Conservation (phyloP, 73 alveolate genomes). For the Uronychia setigera region DNA sequence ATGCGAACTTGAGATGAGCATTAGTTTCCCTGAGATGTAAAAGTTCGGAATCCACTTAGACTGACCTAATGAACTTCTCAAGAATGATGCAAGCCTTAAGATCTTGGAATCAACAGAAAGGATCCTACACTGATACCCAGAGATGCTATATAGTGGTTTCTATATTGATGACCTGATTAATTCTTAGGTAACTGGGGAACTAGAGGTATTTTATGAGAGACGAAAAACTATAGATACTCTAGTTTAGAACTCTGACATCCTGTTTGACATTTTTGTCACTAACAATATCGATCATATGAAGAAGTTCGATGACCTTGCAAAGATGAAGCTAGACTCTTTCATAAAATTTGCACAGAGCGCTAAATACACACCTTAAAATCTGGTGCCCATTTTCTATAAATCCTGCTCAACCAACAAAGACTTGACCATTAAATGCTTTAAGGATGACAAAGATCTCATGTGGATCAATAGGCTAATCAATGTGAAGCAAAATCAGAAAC, state of each 20-base stretch:
- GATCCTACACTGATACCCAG: not conserved
- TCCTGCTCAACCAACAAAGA: not conserved
- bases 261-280: not conserved
- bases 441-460: not conserved
- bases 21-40: not conserved
- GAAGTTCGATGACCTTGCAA: not conserved
- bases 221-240: not conserved
- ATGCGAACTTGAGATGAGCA: not conserved
- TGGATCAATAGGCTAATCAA: not conserved
- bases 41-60: not conserved
- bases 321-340: not conserved
- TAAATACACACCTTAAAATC: not conserved
- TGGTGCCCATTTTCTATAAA: too few species aligned
- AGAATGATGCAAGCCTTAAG: not conserved
- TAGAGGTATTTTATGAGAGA: not conserved
- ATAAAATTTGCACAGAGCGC: not conserved
- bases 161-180: not conserved
- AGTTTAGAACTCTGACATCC: not conserved
- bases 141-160: not conserved
- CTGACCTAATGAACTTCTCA: not conserved
- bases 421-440: not conserved
- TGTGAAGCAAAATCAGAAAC: not conserved
- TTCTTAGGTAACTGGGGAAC: not conserved
- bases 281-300: not conserved
- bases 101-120: not conserved